Evolutionary conservation across 2,329 filamentous ascomycete species (phyloP).

Genomic region (Fonsecaea pugnacius): DNA sequence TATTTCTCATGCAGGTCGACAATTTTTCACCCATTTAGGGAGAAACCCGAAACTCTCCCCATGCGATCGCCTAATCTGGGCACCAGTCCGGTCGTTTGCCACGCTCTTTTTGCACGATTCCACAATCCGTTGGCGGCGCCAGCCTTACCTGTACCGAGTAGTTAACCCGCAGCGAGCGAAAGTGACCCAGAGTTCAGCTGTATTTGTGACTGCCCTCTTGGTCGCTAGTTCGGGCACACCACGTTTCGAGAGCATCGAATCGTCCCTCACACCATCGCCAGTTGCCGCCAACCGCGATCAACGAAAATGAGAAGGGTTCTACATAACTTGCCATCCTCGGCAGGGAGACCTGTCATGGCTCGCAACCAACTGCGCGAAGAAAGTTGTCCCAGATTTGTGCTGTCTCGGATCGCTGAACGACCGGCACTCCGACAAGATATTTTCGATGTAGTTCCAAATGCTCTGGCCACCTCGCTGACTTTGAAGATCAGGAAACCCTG

Average conservation of each 20-base stretch:
- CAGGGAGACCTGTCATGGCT: constrained; percentile 4
- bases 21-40: neutral
- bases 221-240: neutral
- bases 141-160: neutral
- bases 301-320: neutral
- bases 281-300: neutral
- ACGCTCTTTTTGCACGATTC: constrained; percentile 3
- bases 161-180: neutral
- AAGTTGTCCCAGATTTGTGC: neutral
- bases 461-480: neutral
- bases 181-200: neutral
- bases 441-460: neutral
- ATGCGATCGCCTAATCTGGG: constrained; percentile 1
- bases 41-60: neutral
- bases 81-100: constrained; percentile 3
- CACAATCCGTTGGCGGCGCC: neutral
- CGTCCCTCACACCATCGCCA: constrained; percentile 4
- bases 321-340: neutral
- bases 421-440: neutral
- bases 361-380: neutral
- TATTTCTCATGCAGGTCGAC: constrained; percentile 20
- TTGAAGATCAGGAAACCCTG: neutral
- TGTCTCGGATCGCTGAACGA: neutral
- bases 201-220: neutral
- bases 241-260: constrained; percentile 7